phyloP scores from a whole-genome alignment of 2,329 filamentous ascomycete genomes.

The Cercospora beticola region DNA sequence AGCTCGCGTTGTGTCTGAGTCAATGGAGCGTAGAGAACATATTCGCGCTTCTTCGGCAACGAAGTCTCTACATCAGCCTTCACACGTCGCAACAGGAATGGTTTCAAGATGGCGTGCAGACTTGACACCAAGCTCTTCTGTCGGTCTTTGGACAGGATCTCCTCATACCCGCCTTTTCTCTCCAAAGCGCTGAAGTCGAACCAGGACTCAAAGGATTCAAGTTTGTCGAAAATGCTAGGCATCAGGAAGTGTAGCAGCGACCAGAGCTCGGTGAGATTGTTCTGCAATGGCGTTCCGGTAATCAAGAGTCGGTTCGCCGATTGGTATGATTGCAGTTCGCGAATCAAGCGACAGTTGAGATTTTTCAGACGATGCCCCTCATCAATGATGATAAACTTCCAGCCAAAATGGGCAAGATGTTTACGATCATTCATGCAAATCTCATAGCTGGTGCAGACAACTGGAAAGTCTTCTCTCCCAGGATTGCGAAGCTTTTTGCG shows the following conservation, averaged over 20 bases:
- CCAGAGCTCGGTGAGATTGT: slow-evolving; percentile 94
- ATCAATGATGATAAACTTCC: slow-evolving; percentile 98
- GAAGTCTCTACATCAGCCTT: slow-evolving; percentile 91
- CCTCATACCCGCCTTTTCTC: slow-evolving; percentile 74
- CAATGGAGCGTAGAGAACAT: slow-evolving; percentile 90
- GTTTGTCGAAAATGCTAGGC: slow-evolving; percentile 87
- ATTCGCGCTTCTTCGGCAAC: slow-evolving; percentile 95
- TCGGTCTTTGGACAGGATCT: slow-evolving; percentile 75
- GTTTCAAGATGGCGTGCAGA: slow-evolving; percentile 89
- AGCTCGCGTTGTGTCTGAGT: slow-evolving; percentile 87
- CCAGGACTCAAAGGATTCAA: slow-evolving; percentile 91
- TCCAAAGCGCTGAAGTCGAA: slow-evolving; percentile 94
- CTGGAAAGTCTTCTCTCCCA: slow-evolving; percentile 71
- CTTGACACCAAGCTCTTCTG: slow-evolving; percentile 79
- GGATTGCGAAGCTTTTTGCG: slow-evolving; percentile 69
- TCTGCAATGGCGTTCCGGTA: slow-evolving; percentile 91
- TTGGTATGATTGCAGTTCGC: slow-evolving; percentile 81
- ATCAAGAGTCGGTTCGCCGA: slow-evolving; percentile 90
- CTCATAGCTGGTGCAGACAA: slow-evolving; percentile 93
- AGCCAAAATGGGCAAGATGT: slow-evolving; percentile 77
- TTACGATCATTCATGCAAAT: slow-evolving; percentile 91
- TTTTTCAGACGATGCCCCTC: slow-evolving; percentile 98
- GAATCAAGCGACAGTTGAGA: slow-evolving; percentile 86
- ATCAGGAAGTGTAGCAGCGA: slow-evolving; percentile 90
- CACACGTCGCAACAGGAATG: slow-evolving; percentile 79